Evolutionary conservation across 176 grass and related monocot genomes (phyloP).

Genomic region (maize (Zea mays)): Zm-B73-REFERENCE-NAM-5.0 NC_050099.1:248108001-248108500

Average conservation of each 20-base stretch:
- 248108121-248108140: conserved; percentile 47
- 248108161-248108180: not conserved
- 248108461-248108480: no score
- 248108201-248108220: conserved; percentile 26
- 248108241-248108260: not conserved
- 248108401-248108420: no score
- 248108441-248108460: no score
- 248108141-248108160: conserved; percentile 47
- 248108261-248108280: not conserved
- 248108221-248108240: conserved; percentile 26
- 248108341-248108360: not conserved
- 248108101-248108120: not conserved
- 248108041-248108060: conserved; percentile 60
- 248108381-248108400: no score
- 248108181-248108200: not conserved
- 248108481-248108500: no score
- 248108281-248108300: no score
- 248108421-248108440: no score
- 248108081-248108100: not conserved
- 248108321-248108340: not conserved
- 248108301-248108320: no score
- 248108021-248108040: conserved; percentile 1
- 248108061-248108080: conserved; percentile 70
- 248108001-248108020: not conserved
- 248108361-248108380: conserved; percentile 30